phyloP scores from a whole-genome alignment of 2,329 filamentous ascomycete genomes.

The Trichoderma lentiforme region DNA sequence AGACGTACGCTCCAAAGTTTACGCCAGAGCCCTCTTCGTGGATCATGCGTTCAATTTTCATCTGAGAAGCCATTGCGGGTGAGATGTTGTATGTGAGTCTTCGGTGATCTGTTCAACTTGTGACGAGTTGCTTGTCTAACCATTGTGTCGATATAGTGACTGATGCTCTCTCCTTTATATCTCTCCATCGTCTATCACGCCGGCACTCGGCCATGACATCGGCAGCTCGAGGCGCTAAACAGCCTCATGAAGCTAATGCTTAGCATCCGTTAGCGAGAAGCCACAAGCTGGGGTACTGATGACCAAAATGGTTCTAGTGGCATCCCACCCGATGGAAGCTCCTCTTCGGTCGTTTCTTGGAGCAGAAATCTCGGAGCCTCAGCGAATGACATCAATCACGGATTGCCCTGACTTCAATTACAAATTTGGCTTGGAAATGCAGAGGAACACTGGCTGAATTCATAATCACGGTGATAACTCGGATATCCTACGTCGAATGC shows the following conservation, averaged over 20 bases:
- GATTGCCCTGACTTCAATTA: neutral
- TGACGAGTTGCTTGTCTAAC: neutral
- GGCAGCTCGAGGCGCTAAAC: neutral
- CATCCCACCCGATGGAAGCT: neutral
- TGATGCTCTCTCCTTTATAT: neutral
- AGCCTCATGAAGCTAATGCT: neutral
- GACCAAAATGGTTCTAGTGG: neutral
- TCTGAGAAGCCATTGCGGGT: neutral
- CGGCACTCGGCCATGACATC: neutral
- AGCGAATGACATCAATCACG: neutral
- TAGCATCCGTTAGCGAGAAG: neutral
- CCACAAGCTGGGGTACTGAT: neutral
- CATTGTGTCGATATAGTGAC: neutral
- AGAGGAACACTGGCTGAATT: neutral
- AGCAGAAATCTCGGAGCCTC: neutral
- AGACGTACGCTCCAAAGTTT: neutral
- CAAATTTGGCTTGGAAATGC: neutral
- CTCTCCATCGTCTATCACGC: neutral
- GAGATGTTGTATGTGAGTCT: neutral
- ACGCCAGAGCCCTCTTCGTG: neutral
- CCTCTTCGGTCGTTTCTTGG: neutral
- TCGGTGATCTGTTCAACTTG: neutral
- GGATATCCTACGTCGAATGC: neutral
- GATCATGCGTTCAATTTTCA: neutral
- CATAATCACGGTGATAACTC: neutral